Evolutionary conservation across 1,284 basidiomycete species (phyloP), one percentile per base, ranked within the genome.

Genomic region (Irpex sp.): DNA sequence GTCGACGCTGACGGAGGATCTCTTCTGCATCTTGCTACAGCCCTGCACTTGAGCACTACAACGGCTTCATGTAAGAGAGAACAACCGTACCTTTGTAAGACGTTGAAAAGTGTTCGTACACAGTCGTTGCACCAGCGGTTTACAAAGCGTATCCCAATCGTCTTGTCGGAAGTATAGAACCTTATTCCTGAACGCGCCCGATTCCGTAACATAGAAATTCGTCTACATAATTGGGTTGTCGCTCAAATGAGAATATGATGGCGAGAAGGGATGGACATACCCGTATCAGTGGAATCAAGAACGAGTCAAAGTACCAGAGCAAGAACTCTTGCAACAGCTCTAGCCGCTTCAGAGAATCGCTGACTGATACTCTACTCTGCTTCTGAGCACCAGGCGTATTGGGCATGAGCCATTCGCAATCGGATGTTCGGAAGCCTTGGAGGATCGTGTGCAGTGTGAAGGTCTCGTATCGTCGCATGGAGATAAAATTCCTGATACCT

Each of bases 151-250:
- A n/a, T 88, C 85, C 98, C 98, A 99, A 75, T 98, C 97, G 70
- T 97, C 96, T 71, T 99, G 97, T 7, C 96, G 90, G 79, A 98
- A 99, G 80, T 98, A 99, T 0, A 99, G 84, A 0, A 97, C 89
- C 67, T 92, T 90, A 75, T 98, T 96, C n/a, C 94, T 88, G 75
- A 94, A 97, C 1, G 93, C 94, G 5, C 94, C 92, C 0, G 97
- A 96, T 76, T 99, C 97, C 0, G 98, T 99, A 58, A 96, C 88
- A 80, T 99, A 99, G 83, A 99, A 99, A 0, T 94, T 94, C 0
- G 96, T 96, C 95, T 98, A 72, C 6, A 56, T 43, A 43, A 56
- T 24, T 6, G 20, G 5, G 58, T 18, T 70, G 11, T 27, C 4
- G 4, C 4, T 27, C 4, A 27, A 4, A 27, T 27, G 27, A 2